Evolutionary conservation across 1,284 basidiomycete species (phyloP).

Genomic region (Austropuccinia psidii): DNA sequence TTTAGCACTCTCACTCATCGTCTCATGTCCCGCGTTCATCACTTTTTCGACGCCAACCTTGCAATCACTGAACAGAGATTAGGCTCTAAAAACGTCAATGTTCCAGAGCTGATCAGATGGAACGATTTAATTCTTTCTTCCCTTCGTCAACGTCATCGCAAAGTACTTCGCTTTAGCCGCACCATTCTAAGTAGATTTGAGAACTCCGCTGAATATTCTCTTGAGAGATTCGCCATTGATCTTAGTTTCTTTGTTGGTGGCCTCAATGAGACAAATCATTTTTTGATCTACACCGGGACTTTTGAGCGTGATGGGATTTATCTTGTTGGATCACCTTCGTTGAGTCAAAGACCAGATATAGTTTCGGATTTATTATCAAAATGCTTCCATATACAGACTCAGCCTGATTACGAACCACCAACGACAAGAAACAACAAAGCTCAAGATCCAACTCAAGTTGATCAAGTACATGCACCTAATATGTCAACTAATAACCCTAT

Average conservation of each 20-base stretch:
- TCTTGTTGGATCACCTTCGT: constrained; percentile 73
- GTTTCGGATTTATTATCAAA: constrained; percentile 72
- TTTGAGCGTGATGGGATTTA: constrained; percentile 92
- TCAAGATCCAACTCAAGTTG: constrained; percentile 54
- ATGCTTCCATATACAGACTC: constrained; percentile 58
- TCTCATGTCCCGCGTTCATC: constrained; percentile 55
- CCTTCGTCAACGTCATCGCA: constrained; percentile 35
- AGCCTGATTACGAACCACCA: constrained; percentile 36
- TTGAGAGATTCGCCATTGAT: constrained; percentile 62
- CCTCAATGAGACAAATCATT: constrained; percentile 79
- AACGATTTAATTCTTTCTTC: constrained; percentile 34
- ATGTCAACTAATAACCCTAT: background rate
- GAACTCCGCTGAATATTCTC: constrained; percentile 87
- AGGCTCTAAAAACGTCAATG: constrained; percentile 18
- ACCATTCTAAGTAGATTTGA: constrained; percentile 66
- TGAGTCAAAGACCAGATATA: constrained; percentile 71
- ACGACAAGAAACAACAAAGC: constrained; percentile 55
- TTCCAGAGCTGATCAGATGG: constrained; percentile 31
- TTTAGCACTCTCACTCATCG: constrained; percentile 72
- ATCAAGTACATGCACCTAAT: background rate
- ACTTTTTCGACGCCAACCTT: constrained; percentile 37
- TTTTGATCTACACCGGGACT: constrained; percentile 83
- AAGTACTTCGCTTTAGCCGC: constrained; percentile 41
- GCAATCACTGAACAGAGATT: constrained; percentile 22
- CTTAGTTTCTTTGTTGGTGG: constrained; percentile 71